Evolutionary conservation across 805 yeast species (phyloP).

Genomic region (Millerozyma miso): DNA sequence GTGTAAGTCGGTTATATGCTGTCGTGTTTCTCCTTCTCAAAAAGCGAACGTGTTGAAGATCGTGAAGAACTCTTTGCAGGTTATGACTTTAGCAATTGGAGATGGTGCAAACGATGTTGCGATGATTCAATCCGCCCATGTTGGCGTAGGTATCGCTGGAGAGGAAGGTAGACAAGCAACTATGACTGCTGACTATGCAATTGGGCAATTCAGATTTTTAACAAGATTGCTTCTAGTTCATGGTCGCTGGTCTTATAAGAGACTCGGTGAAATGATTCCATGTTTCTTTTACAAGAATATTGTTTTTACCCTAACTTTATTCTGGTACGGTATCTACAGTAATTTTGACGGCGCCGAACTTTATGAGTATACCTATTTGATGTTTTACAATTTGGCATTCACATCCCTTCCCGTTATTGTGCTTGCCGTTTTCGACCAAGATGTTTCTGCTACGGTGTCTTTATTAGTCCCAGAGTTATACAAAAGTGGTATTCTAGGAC

Average conservation of each 20-base stretch:
- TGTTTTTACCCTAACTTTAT: conserved; percentile 65
- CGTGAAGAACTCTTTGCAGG: conserved; percentile 61
- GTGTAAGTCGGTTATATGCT: conserved; percentile 74
- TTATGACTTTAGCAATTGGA: conserved; percentile 78
- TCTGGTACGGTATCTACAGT: conserved; percentile 71
- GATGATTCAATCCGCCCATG: conserved; percentile 82
- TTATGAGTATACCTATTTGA: conserved; percentile 72
- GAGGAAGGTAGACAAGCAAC: conserved; percentile 86
- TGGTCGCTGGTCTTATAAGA: conserved; percentile 79
- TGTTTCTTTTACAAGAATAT: conserved; percentile 76
- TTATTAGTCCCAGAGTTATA: conserved; percentile 69
- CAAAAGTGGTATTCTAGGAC: conserved; percentile 59
- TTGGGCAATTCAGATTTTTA: conserved; percentile 73
- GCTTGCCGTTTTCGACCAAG: conserved; percentile 72
- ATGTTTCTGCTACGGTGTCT: conserved; percentile 61
- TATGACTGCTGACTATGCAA: conserved; percentile 80
- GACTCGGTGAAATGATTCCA: conserved; percentile 75
- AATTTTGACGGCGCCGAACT: conserved; percentile 73
- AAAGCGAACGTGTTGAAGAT: conserved; percentile 70
- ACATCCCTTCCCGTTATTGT: conserved; percentile 76
- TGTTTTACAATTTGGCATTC: conserved; percentile 76
- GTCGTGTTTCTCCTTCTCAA: conserved; percentile 81
- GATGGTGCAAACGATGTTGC: conserved; percentile 88
- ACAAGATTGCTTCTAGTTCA: conserved; percentile 65
- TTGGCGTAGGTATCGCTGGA: conserved; percentile 85